Conservation (phyloP, 441 rosid species). For the Capsella rubella region DNA sequence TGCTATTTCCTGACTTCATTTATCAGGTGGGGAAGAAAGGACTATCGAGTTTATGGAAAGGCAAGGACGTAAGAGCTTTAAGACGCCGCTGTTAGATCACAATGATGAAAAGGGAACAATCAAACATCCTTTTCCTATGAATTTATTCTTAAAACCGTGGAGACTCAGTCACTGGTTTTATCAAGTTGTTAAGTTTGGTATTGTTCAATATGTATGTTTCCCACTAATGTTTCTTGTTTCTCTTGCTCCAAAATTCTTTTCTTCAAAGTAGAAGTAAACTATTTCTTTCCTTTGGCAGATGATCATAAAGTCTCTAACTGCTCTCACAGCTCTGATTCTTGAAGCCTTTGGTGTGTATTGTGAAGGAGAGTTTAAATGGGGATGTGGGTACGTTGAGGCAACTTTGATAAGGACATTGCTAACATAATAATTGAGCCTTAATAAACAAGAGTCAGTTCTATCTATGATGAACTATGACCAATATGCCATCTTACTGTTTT, state of each 20-base stretch:
- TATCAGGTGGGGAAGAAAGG: slow-evolving; percentile 92
- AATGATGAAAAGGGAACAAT: slow-evolving; percentile 68
- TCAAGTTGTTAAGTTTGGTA: slow-evolving; percentile 95
- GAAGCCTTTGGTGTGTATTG: slow-evolving; percentile 92
- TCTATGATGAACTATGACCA: slow-evolving; percentile 9
- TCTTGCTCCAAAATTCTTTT: slow-evolving; percentile 38
- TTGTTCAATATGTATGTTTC: slow-evolving; percentile 97
- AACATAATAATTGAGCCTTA: slow-evolving; percentile 7
- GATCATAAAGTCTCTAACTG: slow-evolving; percentile 87
- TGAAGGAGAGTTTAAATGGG: slow-evolving; percentile 94
- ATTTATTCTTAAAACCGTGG: slow-evolving; percentile 86
- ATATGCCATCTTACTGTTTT: slow-evolving; percentile 28
- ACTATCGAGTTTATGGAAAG: slow-evolving; percentile 93
- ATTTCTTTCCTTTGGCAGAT: slow-evolving; percentile 66
- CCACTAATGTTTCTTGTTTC: slow-evolving; percentile 20
- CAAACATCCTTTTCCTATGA: slow-evolving; percentile 96
- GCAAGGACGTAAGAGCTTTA: slow-evolving; percentile 71
- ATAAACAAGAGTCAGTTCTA: slow-evolving; percentile 2
- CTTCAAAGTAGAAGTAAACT: slow-evolving; percentile 35
- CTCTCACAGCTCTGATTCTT: slow-evolving; percentile 86
- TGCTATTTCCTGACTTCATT: slow-evolving; percentile 19
- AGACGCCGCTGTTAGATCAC: slow-evolving; percentile 74
- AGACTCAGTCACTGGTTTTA: slow-evolving; percentile 95
- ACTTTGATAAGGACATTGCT: slow-evolving; percentile 25
- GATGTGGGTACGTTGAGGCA: slow-evolving; percentile 81